Conservation (phyloP, 495 filamentous ascomycete genomes). For the Glarea lozoyensis region DNA sequence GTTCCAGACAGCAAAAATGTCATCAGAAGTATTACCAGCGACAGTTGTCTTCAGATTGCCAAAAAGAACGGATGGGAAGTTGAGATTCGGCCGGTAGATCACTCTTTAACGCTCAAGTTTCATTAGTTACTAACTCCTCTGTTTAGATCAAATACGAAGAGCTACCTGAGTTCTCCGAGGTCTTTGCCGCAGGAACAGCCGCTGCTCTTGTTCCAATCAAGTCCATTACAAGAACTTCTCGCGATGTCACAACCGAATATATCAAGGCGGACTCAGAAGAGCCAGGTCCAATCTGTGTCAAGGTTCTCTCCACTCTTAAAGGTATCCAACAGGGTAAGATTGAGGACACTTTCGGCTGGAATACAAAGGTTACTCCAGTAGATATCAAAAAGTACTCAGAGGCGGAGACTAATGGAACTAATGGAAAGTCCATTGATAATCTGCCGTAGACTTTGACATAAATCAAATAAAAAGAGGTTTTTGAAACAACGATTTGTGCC, state of each 20-base stretch:
- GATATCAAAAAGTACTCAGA: constrained; percentile 30
- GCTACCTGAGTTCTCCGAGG: constrained; percentile 65
- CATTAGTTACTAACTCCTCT: constrained; percentile 3
- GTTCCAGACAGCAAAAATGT: constrained; percentile 73
- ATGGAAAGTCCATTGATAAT: constrained; percentile 13
- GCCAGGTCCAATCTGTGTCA: constrained; percentile 57
- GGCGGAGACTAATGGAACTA: constrained; percentile 13
- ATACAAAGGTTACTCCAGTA: constrained; percentile 41
- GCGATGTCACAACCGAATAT: constrained; percentile 56
- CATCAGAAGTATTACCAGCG: constrained; percentile 74
- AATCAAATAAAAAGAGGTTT: neutral
- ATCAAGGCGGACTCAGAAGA: constrained; percentile 52
- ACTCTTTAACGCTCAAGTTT: neutral
- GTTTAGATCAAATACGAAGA: constrained; percentile 71
- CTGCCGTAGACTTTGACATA: constrained; percentile 8
- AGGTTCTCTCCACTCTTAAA: constrained; percentile 67
- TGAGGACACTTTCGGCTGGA: constrained; percentile 71
- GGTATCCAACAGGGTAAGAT: constrained; percentile 76
- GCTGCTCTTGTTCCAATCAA: constrained; percentile 86
- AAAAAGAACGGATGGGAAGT: constrained; percentile 57
- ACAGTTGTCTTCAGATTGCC: constrained; percentile 60
- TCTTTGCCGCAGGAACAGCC: constrained; percentile 88
- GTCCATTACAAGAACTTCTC: constrained; percentile 62
- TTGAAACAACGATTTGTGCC: neutral
- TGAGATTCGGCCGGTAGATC: constrained; percentile 46